Evolutionary conservation across 2,329 filamentous ascomycete genomes (phyloP).

Genomic region (Alternaria ethzedia): DNA sequence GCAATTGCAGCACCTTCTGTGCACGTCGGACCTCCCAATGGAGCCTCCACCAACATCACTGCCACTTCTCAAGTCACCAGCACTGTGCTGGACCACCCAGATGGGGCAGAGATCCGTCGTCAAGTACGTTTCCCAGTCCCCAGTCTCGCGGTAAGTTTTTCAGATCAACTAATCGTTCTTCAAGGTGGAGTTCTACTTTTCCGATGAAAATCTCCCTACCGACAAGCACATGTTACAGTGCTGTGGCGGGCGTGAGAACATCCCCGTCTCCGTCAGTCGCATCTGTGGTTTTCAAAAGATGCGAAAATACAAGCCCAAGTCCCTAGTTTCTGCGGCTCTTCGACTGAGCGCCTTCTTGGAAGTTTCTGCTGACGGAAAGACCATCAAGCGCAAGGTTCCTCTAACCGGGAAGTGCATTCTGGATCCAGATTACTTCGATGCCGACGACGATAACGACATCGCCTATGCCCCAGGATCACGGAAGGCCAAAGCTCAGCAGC

Average conservation of each 20-base stretch:
- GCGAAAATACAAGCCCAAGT: slow-evolving; percentile 51
- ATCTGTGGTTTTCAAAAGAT: slow-evolving; percentile 56
- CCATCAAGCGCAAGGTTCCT: slow-evolving; percentile 52
- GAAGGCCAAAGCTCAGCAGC: slow-evolving; percentile 17
- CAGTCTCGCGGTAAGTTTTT: not conserved
- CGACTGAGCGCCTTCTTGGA: slow-evolving; percentile 52
- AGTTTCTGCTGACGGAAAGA: slow-evolving; percentile 50
- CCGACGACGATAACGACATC: slow-evolving; percentile 32
- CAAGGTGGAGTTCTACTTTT: slow-evolving; percentile 59
- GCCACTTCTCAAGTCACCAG: not conserved
- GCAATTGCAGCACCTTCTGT: not conserved
- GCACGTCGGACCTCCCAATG: not conserved
- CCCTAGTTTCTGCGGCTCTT: slow-evolving; percentile 50
- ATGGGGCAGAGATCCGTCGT: slow-evolving; percentile 35
- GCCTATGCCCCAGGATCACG: slow-evolving; percentile 37
- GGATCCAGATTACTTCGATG: slow-evolving; percentile 34
- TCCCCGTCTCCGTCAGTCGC: slow-evolving; percentile 51
- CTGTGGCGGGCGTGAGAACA: slow-evolving; percentile 50
- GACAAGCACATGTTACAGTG: slow-evolving; percentile 53
- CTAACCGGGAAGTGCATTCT: slow-evolving; percentile 41
- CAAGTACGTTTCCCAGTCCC: slow-evolving; percentile 25
- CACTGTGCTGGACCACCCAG: slow-evolving; percentile 28
- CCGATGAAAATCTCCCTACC: slow-evolving; percentile 54
- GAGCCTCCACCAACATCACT: not conserved
- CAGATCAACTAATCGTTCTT: slow-evolving; percentile 8